Conservation (phyloP, 495 filamentous ascomycete species). For the Glarea lozoyensis region DNA sequence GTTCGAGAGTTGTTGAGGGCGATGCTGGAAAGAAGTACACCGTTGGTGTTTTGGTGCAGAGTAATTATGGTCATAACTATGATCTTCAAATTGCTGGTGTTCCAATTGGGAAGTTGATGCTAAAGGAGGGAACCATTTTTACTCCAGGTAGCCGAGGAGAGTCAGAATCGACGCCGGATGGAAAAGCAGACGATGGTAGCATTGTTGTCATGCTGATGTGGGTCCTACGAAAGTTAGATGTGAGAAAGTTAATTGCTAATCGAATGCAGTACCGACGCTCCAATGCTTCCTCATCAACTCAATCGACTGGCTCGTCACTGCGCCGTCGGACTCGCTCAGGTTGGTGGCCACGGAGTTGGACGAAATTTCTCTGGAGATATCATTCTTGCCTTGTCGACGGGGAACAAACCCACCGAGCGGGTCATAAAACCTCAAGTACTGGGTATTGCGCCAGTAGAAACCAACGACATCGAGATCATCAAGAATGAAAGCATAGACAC, state of each 20-base stretch:
- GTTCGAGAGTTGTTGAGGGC: conserved; percentile 18
- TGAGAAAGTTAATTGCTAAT: not conserved
- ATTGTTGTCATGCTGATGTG: conserved; percentile 18
- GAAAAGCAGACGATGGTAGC: conserved; percentile 23
- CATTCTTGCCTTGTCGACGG: conserved; percentile 21
- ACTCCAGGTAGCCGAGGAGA: no score
- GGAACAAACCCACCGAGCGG: conserved; percentile 14
- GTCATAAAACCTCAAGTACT: conserved; percentile 5
- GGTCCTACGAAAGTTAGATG: not conserved
- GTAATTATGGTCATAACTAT: conserved; percentile 18
- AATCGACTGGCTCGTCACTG: conserved; percentile 19
- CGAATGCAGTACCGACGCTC: conserved; percentile 17
- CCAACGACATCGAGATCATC: conserved; percentile 16
- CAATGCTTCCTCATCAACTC: conserved; percentile 22
- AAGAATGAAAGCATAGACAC: conserved; percentile 21
- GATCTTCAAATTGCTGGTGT: conserved; percentile 18
- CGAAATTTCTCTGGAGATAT: conserved; percentile 21
- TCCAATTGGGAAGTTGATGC: conserved; percentile 14
- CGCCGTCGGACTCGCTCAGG: conserved; percentile 16
- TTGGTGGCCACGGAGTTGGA: conserved; percentile 19
- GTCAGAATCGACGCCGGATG: not conserved
- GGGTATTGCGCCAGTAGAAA: conserved; percentile 9
- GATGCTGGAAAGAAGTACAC: conserved; percentile 10
- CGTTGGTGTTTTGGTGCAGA: conserved; percentile 16
- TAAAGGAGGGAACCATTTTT: conserved; percentile 12